Evolutionary conservation across 2,329 filamentous ascomycete species (phyloP).

Genomic region (Arthrinium puccinioides): DNA sequence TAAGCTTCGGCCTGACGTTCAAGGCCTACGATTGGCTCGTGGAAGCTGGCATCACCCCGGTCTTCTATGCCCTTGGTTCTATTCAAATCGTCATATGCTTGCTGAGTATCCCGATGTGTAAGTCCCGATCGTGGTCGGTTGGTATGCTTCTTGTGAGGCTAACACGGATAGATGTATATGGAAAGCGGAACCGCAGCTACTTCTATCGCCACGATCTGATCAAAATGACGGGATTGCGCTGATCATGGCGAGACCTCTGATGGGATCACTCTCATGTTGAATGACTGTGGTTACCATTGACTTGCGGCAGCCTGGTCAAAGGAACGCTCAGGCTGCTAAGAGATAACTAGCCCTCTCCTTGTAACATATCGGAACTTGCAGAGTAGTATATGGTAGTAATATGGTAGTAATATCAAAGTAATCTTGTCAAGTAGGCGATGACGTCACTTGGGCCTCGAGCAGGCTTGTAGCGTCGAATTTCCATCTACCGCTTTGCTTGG

Average conservation of each 20-base stretch:
- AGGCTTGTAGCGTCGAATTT: too few species aligned
- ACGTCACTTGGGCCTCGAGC: too few species aligned
- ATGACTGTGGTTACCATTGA: too few species aligned
- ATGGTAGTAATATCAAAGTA: too few species aligned
- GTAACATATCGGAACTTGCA: too few species aligned
- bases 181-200: conserved; percentile 69
- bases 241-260: not conserved
- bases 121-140: conserved; percentile 30
- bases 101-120: conserved; percentile 71
- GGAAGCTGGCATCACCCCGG: conserved; percentile 48
- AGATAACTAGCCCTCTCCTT: too few species aligned
- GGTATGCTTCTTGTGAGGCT: not conserved
- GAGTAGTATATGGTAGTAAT: too few species aligned
- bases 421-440: too few species aligned
- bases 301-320: too few species aligned
- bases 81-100: conserved; percentile 74
- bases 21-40: conserved; percentile 80
- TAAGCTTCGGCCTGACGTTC: conserved; percentile 79
- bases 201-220: conserved; percentile 71
- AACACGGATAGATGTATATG: conserved; percentile 56
- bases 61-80: conserved; percentile 64
- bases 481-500: too few species aligned
- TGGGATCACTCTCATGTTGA: too few species aligned
- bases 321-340: too few species aligned
- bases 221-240: conserved; percentile 27